These are phyloP conservation scores for Fusarium solani-melongenae DNA, from an alignment of 2,329 filamentous ascomycete genomes.

Conservation along the genomic window DNA sequence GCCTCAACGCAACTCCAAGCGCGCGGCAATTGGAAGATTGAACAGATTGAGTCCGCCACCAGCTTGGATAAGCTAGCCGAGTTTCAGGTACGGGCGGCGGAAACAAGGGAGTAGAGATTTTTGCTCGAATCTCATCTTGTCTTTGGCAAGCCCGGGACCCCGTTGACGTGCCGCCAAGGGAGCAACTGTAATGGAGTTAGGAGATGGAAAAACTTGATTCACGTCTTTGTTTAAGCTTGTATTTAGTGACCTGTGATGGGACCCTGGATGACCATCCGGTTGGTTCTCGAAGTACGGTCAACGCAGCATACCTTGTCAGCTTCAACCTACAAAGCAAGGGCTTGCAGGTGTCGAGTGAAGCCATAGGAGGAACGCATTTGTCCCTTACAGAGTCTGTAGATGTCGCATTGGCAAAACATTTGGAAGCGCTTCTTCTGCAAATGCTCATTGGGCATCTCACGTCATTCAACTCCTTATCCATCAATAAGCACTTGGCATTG, in stretches of 20 bases:
- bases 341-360: not conserved
- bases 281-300: not conserved
- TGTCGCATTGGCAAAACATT: not conserved
- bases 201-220: not conserved
- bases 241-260: not conserved
- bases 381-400: not conserved
- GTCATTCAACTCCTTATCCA: not conserved
- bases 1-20: constrained; percentile 14
- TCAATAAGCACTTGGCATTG: not conserved
- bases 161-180: not conserved
- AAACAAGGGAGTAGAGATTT: not conserved
- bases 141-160: not conserved
- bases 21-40: constrained; percentile 19
- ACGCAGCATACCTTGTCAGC: not conserved
- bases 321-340: not conserved
- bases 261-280: not conserved
- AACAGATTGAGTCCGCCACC: not conserved
- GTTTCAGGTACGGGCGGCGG: constrained; percentile 11
- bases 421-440: not conserved
- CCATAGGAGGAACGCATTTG: not conserved
- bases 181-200: not conserved
- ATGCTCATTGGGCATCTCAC: not conserved
- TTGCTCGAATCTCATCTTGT: not conserved
- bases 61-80: not conserved
- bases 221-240: not conserved